Conservation (phyloP, 306 rosid species). For the Glycine soja region DNA sequence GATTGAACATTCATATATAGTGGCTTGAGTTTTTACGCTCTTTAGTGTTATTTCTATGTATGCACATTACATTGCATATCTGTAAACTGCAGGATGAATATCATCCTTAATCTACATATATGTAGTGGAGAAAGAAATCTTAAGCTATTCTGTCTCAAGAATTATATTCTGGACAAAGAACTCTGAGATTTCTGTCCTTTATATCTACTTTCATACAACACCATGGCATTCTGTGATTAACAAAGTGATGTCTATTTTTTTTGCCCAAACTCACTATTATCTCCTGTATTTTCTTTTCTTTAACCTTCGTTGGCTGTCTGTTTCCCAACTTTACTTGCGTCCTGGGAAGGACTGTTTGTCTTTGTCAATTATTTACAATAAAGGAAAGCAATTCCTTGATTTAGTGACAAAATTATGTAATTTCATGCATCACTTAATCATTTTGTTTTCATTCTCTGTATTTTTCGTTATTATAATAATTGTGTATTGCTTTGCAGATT, state of each 20-base stretch:
- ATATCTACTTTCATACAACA: constrained; percentile 31
- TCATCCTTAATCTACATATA: constrained; percentile 45
- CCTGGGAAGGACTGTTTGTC: constrained; percentile 92
- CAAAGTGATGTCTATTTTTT: constrained; percentile 9
- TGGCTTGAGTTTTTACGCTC: constrained; percentile 9
- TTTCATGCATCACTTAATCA: constrained; percentile 10
- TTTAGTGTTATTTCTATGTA: constrained; percentile 33
- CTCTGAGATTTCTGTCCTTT: constrained; percentile 66
- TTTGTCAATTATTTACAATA: constrained; percentile 84
- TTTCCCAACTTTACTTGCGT: constrained; percentile 76
- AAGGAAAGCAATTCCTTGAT: constrained; percentile 92
- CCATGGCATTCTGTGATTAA: constrained; percentile 32
- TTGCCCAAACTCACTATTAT: constrained; percentile 38
- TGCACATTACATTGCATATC: constrained; percentile 29
- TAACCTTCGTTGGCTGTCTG: constrained; percentile 67
- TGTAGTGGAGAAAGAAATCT: constrained; percentile 78
- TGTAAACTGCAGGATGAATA: constrained; percentile 69
- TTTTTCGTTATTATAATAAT: constrained; percentile 14
- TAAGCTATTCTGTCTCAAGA: constrained; percentile 85
- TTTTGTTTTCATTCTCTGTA: constrained; percentile 28
- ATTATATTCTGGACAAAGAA: constrained; percentile 95
- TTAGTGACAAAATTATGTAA: constrained; percentile 55
- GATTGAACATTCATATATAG: constrained; percentile 15
- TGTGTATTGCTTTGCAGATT: constrained; percentile 59
- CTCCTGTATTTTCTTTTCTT: constrained; percentile 25